These are phyloP conservation scores for Cystofilobasidium bisporidii DNA, from an alignment of 768 basidiomycete species.

Conservation along the genomic window DNA sequence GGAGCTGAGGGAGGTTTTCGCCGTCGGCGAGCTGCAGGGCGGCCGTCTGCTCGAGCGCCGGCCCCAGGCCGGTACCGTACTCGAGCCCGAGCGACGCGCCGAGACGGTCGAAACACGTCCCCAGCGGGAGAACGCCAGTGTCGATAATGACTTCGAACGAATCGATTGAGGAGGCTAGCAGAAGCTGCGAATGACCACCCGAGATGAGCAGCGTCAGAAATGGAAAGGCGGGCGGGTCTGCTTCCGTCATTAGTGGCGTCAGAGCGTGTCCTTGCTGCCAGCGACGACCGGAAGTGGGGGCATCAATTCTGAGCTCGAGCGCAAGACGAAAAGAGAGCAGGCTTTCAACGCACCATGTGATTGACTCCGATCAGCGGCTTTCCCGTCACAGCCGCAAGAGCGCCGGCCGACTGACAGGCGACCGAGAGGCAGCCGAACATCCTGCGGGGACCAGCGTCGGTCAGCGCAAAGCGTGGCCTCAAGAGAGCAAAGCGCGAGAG, in stretches of 20 bases:
- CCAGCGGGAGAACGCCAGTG: conserved; percentile 67
- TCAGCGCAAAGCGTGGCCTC: neutral
- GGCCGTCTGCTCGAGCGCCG: conserved; percentile 66
- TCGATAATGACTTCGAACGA: conserved; percentile 63
- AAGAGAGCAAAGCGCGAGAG: conserved; percentile 44
- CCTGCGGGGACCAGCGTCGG: conserved; percentile 33
- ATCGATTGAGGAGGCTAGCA: conserved; percentile 55
- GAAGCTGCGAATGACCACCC: conserved; percentile 86
- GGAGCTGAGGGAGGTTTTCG: conserved; percentile 24
- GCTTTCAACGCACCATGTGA: conserved; percentile 63
- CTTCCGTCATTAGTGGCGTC: conserved; percentile 59
- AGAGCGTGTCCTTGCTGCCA: conserved; percentile 83
- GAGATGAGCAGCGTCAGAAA: conserved; percentile 82
- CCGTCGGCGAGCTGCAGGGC: conserved; percentile 9
- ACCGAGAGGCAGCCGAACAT: conserved; percentile 73
- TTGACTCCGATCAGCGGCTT: conserved; percentile 84
- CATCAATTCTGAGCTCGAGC: neutral
- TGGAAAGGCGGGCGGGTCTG: conserved; percentile 54
- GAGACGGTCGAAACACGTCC: conserved; percentile 32
- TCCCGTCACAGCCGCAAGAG: conserved; percentile 62
- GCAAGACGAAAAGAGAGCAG: neutral
- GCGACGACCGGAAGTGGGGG: neutral
- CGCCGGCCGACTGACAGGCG: conserved; percentile 71
- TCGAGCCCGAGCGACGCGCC: neutral
- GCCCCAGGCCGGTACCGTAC: conserved; percentile 53